Evolutionary conservation across 495 filamentous ascomycete genomes (phyloP), one percentile per base, ranked within the genome.

Genomic region (Platismatia glauca): DNA sequence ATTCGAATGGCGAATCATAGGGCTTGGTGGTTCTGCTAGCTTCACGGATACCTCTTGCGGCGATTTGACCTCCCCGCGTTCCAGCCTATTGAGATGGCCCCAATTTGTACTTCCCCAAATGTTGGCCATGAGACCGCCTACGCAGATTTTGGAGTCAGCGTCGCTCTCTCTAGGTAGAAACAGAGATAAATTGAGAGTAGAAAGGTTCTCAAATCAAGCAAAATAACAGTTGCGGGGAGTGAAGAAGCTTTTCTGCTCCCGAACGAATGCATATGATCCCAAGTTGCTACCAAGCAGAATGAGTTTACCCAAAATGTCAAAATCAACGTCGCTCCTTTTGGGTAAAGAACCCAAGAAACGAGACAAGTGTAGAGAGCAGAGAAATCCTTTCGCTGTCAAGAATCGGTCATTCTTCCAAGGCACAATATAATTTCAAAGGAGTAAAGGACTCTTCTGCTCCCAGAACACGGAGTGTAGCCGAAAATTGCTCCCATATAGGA

Each of bases 91-190:
- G 33, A 91, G 76, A 61, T 88, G 86, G 9, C 88, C 85, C 88
- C 90, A 95, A 44, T 91, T 85, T 43, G 83, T 85, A 73, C 85
- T 93, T 52, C 91, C 91, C 91, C 91, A 97, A 59, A 94, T 77
- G 68, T 97, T 97, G 24, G 91, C 91, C 81, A 95, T 85, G 66
- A 95, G 83, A 24, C 89, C 91, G 62, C n/a, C n/a, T n/a, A n/a
- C n/a, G n/a, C n/a, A n/a, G n/a, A n/a, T n/a, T n/a, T n/a, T n/a
- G n/a, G n/a, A n/a, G n/a, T n/a, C n/a, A n/a, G n/a, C n/a, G n/a
- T n/a, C n/a, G n/a, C n/a, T n/a, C n/a, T n/a, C n/a, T n/a, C n/a
- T n/a, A n/a, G n/a, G n/a, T n/a, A n/a, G n/a, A n/a, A n/a, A n/a
- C n/a, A n/a, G n/a, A n/a, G n/a, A n/a, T n/a, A n/a, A n/a, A n/a